Evolutionary conservation across 495 filamentous ascomycete genomes (phyloP), one percentile per base, ranked within the genome.

Genomic region (Penicillium chermesinum): DNA sequence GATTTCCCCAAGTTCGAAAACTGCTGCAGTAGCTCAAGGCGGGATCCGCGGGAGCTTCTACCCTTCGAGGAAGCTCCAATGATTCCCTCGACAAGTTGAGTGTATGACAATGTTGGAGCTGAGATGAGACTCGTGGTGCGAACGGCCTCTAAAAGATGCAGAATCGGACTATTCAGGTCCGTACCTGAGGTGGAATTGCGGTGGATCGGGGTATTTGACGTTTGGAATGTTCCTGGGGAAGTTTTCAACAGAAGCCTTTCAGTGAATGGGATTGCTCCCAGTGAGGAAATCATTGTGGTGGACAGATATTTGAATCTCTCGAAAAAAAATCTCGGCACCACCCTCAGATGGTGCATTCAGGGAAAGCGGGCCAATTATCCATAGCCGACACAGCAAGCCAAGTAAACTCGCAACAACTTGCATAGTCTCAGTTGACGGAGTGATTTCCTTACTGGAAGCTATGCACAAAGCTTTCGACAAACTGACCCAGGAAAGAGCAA

Each of bases 381-480:
- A 95, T 2, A 90, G 67, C 12, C 72, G 78, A 43, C 82, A 78
- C 8, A 95, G 62, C 16, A 86, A 53, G 20, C 78, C 78, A 44
- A 93, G 72, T 17, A 89, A 69, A 40, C 82, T 76, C 9, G 88
- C 82, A 38, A 95, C 75, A 36, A 89, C 88, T 41, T 82, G 75
- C 67, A 87, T 87, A 4, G 87, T 84, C 46, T 97, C 90, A 17
- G 76, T 77, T 0, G 88, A 88, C 10, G 91, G 85, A 54, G 89
- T 96, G 46, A 98, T 83, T 60, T 98, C 93, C 65, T 94, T 93
- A 36, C 77, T 83, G 5, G 87, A 87, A 0, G 93, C 91, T 42
- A 83, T 76, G 3, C 84, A 82, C 22, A 96, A 64, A 6, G 87
- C 81, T 10, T 68, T 77, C 13, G 84, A 76, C 20, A 95, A 79